Conservation (phyloP, 2,329 filamentous ascomycete species). For the Neofusicoccum umdonicola region DNA sequence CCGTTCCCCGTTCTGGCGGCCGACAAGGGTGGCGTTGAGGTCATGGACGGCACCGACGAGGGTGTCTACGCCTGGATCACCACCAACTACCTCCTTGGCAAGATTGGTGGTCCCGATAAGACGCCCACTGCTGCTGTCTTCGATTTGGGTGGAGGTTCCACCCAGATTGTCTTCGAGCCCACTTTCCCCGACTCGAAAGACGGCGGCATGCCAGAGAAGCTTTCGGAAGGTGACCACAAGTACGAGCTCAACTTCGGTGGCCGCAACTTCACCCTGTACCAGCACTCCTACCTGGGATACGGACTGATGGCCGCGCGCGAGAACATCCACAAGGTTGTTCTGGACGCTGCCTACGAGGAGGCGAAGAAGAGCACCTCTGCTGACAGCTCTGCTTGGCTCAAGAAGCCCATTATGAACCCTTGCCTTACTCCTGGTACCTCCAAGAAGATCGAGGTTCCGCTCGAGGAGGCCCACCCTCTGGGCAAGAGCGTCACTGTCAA, state of each 20-base stretch:
- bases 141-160: constrained; percentile 93
- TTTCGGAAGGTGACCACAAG: constrained; percentile 91
- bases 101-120: constrained; percentile 90
- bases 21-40: constrained; percentile 82
- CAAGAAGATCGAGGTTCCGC: constrained; percentile 69
- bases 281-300: constrained; percentile 96
- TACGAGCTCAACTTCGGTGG: constrained; percentile 89
- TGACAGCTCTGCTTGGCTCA: constrained; percentile 59
- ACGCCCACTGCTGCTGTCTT: constrained; percentile 91
- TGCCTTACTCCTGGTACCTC: constrained; percentile 81
- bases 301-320: constrained; percentile 94
- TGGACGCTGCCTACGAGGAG: constrained; percentile 67
- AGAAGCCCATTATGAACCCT: constrained; percentile 72
- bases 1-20: constrained; percentile 91
- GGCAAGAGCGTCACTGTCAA: constrained; percentile 68
- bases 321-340: constrained; percentile 72
- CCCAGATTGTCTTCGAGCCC: constrained; percentile 97
- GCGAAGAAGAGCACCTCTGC: constrained; percentile 43
- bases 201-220: constrained; percentile 80
- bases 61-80: constrained; percentile 99
- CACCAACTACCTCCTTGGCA: constrained; percentile 95
- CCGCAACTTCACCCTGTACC: constrained; percentile 87
- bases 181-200: constrained; percentile 72
- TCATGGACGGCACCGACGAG: constrained; percentile 97
- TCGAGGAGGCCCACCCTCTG: constrained; percentile 65